Evolutionary conservation across 129 eudicot species (phyloP), one percentile per base, ranked within the genome.

Genomic region (Rutidosis leptorrhynchoides): DNA sequence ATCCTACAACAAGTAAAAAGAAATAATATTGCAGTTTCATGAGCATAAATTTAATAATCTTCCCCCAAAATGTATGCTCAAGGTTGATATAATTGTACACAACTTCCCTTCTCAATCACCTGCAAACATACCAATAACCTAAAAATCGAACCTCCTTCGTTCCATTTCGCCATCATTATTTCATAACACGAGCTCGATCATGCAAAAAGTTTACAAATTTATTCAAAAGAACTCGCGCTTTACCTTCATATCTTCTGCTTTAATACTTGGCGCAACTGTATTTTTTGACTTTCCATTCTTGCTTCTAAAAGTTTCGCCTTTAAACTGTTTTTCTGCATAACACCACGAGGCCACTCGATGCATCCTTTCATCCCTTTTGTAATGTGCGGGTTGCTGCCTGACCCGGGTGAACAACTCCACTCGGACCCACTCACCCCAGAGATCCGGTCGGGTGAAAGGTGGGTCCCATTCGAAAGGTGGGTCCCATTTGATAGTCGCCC

Each of bases 351-450:
- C 97, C 97, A 87, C 49, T 91, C 96, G 1, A 92, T 85, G 81
- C 96, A 88, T 52, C 98, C 98, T 77, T 90, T 90, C 86, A 83
- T 84, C 27, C 85, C 96, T 33, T 83, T 80, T 15, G 61, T 76
- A 32, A 79, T 51, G 4, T 83, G 93, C 22, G 84, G 81, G 63
- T 87, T 83, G 64, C 69, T 83, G 37, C 74, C 84, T 0, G 88
- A 82, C 19, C 88, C 98, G 0, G 98, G 98, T 59, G 96, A 85
- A 57, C 88, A 85, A 62, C 90, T 82, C 95, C 96, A 88, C 45
- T 84, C 95, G 1, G 77, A 71, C 2, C 82, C 75, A 40, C 97
- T 83, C 32, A 70, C 51, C 54, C 80, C 84, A 2, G 86, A 81
- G 51, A 77, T 82, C 9, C 69, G 66, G 70, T 82, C 84, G 0